Evolutionary conservation across 345 rosid genomes (phyloP).

Genomic region (Syzygium aqueum): DNA sequence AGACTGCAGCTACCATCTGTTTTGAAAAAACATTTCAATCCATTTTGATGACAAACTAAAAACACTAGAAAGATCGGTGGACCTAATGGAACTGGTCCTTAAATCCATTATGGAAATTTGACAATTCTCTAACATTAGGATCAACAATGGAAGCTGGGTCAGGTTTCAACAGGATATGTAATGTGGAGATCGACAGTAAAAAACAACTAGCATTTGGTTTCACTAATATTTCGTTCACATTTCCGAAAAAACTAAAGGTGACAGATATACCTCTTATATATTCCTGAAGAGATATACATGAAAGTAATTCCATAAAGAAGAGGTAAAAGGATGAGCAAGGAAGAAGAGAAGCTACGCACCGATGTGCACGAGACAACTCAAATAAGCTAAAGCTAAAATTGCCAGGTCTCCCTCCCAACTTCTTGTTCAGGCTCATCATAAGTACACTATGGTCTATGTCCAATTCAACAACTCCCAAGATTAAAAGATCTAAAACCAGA

Average conservation of each 20-base stretch:
- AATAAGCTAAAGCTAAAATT: background rate
- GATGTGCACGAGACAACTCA: background rate
- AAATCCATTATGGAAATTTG: background rate
- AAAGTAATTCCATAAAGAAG: background rate
- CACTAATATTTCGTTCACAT: background rate
- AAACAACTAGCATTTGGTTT: background rate
- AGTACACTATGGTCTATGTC: background rate
- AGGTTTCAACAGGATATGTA: background rate
- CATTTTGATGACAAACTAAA: background rate
- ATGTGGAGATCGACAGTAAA: background rate
- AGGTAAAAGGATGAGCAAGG: background rate
- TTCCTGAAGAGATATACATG: background rate
- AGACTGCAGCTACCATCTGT: background rate
- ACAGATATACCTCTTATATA: background rate
- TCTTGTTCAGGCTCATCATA: background rate
- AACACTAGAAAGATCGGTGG: background rate
- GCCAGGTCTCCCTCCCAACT: background rate
- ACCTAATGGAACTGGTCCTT: background rate
- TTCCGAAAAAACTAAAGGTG: background rate
- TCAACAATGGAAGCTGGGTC: background rate
- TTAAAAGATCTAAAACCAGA: background rate
- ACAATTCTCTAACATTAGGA: background rate
- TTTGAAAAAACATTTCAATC: background rate
- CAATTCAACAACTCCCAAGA: background rate
- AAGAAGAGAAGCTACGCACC: background rate